A percentile compares a stretch with the other conserved stretches of the same genome.
Evolutionary conservation across 139 green algal species (phyloP).

Genomic region (Chlorella sp.): DNA sequence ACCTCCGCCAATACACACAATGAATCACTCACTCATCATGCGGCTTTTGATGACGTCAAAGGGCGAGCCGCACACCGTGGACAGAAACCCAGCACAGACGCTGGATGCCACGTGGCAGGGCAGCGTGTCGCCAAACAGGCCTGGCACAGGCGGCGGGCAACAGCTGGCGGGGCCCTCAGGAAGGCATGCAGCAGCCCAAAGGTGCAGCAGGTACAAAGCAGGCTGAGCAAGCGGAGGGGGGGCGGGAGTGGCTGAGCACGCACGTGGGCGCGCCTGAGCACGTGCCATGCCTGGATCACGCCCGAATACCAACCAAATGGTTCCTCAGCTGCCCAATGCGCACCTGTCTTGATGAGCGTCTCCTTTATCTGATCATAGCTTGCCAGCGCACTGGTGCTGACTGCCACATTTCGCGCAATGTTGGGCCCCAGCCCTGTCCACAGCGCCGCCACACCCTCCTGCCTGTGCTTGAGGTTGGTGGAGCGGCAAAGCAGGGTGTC

Average conservation of each 20-base stretch:
- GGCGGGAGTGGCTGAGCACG: too few relatives aligned
- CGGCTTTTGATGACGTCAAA: conserved; percentile 98
- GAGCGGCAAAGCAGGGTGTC: too few relatives aligned
- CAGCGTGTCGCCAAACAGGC: conserved; percentile 65
- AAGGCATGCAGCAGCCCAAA: too few relatives aligned
- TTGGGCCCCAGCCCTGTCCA: conserved; percentile 98
- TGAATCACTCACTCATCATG: conserved; percentile 94
- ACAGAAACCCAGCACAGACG: conserved; percentile 94
- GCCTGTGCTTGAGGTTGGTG: too few relatives aligned
- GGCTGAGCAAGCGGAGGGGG: too few relatives aligned
- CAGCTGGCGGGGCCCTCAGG: too few relatives aligned
- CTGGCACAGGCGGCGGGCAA: background rate
- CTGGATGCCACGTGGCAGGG: conserved; percentile 78
- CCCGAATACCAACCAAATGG: too few relatives aligned
- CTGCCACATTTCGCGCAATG: conserved; percentile 95
- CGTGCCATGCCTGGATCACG: too few relatives aligned
- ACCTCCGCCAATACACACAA: too few relatives aligned
- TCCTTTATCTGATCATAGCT: conserved; percentile 96
- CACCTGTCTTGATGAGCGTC: conserved; percentile 50
- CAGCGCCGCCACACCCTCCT: conserved; percentile 86
- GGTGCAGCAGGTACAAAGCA: too few relatives aligned
- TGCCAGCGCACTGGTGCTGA: conserved; percentile 97
- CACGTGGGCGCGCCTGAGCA: too few relatives aligned
- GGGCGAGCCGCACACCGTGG: conserved; percentile 92
- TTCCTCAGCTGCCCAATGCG: background rate